These are phyloP conservation scores for Lentinula detonsa DNA, from an alignment of 768 basidiomycete species.

Conservation along the genomic window DNA sequence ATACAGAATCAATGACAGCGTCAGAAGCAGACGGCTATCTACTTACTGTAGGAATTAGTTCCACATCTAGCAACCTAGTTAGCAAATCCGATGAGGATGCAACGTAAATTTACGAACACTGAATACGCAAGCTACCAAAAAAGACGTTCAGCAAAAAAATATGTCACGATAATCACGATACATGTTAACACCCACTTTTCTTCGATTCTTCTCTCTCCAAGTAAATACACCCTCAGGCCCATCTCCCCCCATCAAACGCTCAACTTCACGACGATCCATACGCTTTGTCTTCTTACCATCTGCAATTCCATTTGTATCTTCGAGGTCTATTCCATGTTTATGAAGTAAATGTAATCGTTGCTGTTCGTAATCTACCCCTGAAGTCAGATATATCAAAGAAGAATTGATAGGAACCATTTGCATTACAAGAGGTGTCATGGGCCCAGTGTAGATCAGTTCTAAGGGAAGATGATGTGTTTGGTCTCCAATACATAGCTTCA, in stretches of 20 bases:
- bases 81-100: constrained; percentile 9
- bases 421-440: constrained; percentile 84
- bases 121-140: constrained; percentile 72
- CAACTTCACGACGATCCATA: constrained; percentile 77
- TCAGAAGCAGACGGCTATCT: constrained; percentile 15
- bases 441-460: constrained; percentile 96
- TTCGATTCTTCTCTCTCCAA: constrained; percentile 90
- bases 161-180: constrained; percentile 7
- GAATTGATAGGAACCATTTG: constrained; percentile 15
- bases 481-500: constrained; percentile 4
- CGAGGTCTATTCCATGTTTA: constrained; percentile 94
- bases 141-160: constrained; percentile 15
- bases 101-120: constrained; percentile 46
- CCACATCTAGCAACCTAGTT: constrained; percentile 54
- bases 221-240: constrained; percentile 85
- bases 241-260: constrained; percentile 78
- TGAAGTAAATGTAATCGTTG: constrained; percentile 82
- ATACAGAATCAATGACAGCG: constrained; percentile 5
- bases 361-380: constrained; percentile 78
- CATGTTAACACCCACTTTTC: constrained; percentile 56
- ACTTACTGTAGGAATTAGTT: constrained; percentile 82
- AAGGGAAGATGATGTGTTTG: constrained; percentile 11
- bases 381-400: constrained; percentile 4
- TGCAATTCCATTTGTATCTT: constrained; percentile 59
- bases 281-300: constrained; percentile 73